These are phyloP conservation scores for Thalassiosira tumida DNA, from an alignment of 352 stramenopile genomes.

Conservation along the genomic window DNA sequence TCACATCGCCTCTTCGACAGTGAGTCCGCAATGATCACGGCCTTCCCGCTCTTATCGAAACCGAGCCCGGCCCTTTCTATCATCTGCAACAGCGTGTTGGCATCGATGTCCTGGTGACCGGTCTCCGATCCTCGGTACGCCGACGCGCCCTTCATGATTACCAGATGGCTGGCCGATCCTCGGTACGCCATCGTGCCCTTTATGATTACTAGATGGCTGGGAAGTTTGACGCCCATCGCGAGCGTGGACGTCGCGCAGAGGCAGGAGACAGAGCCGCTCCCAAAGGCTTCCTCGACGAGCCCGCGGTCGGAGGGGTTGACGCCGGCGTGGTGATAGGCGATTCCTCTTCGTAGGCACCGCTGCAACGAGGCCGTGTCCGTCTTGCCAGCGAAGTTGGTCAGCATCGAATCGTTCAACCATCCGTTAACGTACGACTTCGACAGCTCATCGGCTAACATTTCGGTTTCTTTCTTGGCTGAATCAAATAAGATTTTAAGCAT, in stretches of 20 bases:
- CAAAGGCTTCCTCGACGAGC: slow-evolving; percentile 89
- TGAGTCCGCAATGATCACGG: slow-evolving; percentile 95
- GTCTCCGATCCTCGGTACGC: slow-evolving; percentile 95
- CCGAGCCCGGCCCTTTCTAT: slow-evolving; percentile 94
- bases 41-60: slow-evolving; percentile 96
- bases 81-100: slow-evolving; percentile 97
- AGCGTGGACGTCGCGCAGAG: slow-evolving; percentile 98
- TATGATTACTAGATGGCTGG: slow-evolving; percentile 96
- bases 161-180: no score
- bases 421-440: slow-evolving; percentile 68
- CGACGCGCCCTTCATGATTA: slow-evolving; percentile 96
- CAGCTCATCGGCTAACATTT: slow-evolving; percentile 84
- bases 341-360: slow-evolving; percentile 90
- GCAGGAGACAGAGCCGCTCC: slow-evolving; percentile 93
- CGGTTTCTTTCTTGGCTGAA: slow-evolving; percentile 90
- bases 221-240: slow-evolving; percentile 99
- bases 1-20: slow-evolving; percentile 70
- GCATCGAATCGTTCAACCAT: slow-evolving; percentile 62
- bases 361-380: slow-evolving; percentile 71
- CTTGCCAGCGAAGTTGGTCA: slow-evolving; percentile 73
- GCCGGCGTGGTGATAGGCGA: slow-evolving; percentile 90
- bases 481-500: no score
- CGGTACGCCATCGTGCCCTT: no score
- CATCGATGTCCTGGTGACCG: slow-evolving; percentile 94
- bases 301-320: slow-evolving; percentile 82